phyloP scores from a whole-genome alignment of 257 asterid species.

The Solanum chilense region DNA sequence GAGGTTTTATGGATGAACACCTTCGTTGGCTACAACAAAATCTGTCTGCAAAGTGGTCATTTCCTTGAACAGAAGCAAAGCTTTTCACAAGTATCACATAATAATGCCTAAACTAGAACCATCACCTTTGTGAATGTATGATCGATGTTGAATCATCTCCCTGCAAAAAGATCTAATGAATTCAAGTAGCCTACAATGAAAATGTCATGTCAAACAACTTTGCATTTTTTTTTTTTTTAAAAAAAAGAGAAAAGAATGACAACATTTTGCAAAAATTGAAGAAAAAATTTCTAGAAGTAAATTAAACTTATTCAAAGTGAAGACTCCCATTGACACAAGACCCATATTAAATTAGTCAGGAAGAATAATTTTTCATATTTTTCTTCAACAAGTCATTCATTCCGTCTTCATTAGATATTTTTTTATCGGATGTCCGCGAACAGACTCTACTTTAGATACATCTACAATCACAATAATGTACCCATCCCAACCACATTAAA shows the following conservation, averaged over 20 bases:
- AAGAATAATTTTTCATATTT: neutral
- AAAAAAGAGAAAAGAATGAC: neutral
- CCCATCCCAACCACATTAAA: neutral
- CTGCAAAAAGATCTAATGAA: conserved; percentile 31
- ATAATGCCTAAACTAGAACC: conserved; percentile 84
- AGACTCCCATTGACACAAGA: neutral
- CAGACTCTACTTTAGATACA: neutral
- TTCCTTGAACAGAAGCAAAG: conserved; percentile 73
- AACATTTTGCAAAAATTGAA: neutral
- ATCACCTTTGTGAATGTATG: too few species aligned
- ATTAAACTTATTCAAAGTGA: neutral
- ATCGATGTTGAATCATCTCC: conserved; percentile 65
- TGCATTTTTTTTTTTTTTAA: neutral
- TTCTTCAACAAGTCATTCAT: neutral
- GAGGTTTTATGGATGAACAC: conserved; percentile 47
- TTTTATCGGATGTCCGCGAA: too few species aligned
- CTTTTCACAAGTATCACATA: too few species aligned
- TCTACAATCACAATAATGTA: neutral
- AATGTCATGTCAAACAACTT: neutral
- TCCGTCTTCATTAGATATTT: neutral
- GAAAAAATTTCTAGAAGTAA: neutral
- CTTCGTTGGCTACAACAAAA: conserved; percentile 92
- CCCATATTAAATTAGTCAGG: neutral
- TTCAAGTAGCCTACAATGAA: neutral
- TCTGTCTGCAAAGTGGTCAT: conserved; percentile 19